Evolutionary conservation across 306 rosid species (phyloP).

Genomic region (Gynostemma pentaphyllum): DNA sequence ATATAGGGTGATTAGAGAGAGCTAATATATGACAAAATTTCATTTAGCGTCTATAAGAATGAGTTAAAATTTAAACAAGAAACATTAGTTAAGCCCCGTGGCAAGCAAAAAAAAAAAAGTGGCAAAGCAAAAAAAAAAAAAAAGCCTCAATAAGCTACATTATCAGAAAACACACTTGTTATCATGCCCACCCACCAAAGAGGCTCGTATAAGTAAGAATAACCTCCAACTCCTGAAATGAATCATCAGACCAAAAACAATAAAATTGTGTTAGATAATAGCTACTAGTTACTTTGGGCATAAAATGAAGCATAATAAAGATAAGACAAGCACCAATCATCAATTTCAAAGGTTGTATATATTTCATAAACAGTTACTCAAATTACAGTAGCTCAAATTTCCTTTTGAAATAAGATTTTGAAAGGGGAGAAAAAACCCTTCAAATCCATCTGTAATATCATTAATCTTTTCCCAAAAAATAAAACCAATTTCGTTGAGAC

Average conservation of each 20-base stretch:
- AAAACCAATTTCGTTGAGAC: neutral
- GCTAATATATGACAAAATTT: neutral
- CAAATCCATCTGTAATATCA: no score
- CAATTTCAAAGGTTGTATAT: neutral
- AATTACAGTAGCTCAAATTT: no score
- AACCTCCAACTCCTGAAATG: constrained; percentile 78
- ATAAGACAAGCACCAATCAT: neutral
- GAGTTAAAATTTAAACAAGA: neutral
- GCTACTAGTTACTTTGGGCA: neutral
- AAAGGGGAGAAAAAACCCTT: no score
- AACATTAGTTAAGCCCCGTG: neutral
- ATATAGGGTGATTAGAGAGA: neutral
- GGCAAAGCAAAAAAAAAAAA: no score
- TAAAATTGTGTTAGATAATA: neutral
- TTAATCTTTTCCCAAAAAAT: no score
- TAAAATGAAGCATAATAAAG: constrained; percentile 4
- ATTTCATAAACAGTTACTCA: neutral
- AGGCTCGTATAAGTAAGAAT: constrained; percentile 95
- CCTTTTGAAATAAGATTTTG: no score
- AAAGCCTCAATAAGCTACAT: constrained; percentile 1
- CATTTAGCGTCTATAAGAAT: neutral
- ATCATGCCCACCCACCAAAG: constrained; percentile 99
- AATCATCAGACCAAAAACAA: constrained; percentile 19
- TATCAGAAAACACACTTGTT: constrained; percentile 48
- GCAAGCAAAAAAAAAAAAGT: neutral